These are phyloP conservation scores for Mallotus repandus DNA, from an alignment of 441 rosid species.

Conservation along the genomic window DNA sequence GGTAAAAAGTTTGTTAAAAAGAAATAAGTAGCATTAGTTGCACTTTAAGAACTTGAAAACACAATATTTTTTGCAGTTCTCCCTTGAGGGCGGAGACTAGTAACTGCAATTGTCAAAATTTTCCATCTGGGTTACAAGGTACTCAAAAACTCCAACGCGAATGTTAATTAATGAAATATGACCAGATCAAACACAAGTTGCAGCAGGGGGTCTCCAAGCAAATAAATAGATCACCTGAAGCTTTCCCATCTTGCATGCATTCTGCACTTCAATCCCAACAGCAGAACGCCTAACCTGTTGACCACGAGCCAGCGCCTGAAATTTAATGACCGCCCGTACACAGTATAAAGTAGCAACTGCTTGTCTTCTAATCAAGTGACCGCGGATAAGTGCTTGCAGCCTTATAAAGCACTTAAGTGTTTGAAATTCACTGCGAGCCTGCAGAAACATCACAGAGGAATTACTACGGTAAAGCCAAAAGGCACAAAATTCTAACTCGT, in stretches of 20 bases:
- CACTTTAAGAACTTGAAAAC: background rate
- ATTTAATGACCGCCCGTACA: slow-evolving; percentile 66
- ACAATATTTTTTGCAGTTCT: background rate
- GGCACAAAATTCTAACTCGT: background rate
- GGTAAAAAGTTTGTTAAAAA: slow-evolving; percentile 3
- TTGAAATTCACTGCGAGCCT: slow-evolving; percentile 62
- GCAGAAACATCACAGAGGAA: slow-evolving; percentile 22
- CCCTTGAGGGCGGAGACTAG: background rate
- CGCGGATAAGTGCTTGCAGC: slow-evolving; percentile 88
- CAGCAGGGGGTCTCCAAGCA: background rate
- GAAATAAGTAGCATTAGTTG: background rate
- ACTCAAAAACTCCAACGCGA: background rate
- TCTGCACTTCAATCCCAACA: slow-evolving; percentile 37
- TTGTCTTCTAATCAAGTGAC: slow-evolving; percentile 80
- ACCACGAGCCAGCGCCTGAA: slow-evolving; percentile 82
- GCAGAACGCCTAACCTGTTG: slow-evolving; percentile 49
- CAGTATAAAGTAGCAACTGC: slow-evolving; percentile 80
- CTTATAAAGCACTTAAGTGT: slow-evolving; percentile 60
- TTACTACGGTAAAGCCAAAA: slow-evolving; percentile 11
- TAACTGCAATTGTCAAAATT: background rate
- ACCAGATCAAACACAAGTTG: background rate
- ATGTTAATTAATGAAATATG: background rate
- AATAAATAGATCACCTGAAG: slow-evolving; percentile 33
- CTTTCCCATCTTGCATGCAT: slow-evolving; percentile 30
- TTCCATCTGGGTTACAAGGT: background rate